Evolutionary conservation across 257 asterid genomes (phyloP).

Genomic region (Orobanche coerulescens): DNA sequence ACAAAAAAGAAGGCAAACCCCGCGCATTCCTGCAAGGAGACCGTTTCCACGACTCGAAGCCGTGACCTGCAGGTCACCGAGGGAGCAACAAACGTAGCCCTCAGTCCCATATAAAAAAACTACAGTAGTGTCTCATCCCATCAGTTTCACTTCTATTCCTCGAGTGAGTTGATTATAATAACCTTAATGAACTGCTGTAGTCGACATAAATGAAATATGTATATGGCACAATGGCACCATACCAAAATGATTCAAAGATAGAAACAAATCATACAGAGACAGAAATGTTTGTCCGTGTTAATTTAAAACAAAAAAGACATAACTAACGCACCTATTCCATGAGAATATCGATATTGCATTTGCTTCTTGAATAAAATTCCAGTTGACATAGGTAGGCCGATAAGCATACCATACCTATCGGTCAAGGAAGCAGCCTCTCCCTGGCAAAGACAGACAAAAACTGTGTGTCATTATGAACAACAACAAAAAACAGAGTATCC

Average conservation of each 20-base stretch:
- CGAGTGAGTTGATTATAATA: not conserved
- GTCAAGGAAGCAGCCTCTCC: conserved; percentile 87
- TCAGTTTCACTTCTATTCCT: not conserved
- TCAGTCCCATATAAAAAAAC: too few species aligned
- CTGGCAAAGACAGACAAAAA: conserved; percentile 34
- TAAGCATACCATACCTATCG: conserved; percentile 70
- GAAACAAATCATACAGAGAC: not conserved
- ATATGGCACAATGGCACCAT: not conserved
- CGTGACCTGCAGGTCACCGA: too few species aligned
- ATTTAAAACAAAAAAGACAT: not conserved
- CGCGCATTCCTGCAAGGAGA: too few species aligned
- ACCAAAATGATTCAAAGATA: not conserved
- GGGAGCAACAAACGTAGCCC: too few species aligned
- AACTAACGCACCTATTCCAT: conserved; percentile 57
- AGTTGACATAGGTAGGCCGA: conserved; percentile 74
- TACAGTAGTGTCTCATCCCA: not conserved
- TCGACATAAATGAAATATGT: not conserved
- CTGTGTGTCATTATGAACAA: not conserved
- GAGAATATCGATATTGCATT: conserved; percentile 67
- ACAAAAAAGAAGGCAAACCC: not conserved
- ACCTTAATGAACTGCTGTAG: not conserved
- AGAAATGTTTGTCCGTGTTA: too few species aligned
- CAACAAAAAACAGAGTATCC: not conserved
- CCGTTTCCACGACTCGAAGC: too few species aligned
- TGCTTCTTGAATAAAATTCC: conserved; percentile 63